phyloP scores from a whole-genome alignment of 306 rosid species.

The Lotus japonicus region DNA sequence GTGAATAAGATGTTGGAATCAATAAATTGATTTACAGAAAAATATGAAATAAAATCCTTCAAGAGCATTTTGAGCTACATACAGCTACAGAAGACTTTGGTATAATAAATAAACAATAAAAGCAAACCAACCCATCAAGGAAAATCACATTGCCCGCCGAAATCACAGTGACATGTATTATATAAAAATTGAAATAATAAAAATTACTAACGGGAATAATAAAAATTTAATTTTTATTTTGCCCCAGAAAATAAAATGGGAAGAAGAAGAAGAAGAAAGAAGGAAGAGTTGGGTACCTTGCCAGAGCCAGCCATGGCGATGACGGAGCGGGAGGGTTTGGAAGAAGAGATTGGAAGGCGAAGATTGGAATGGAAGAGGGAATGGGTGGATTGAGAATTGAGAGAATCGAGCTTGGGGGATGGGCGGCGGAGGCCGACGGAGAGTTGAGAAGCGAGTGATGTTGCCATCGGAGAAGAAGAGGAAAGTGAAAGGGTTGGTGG shows the following conservation, averaged over 20 bases:
- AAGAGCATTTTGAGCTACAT: not conserved
- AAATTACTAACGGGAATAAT: not conserved
- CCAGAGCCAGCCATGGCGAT: constrained; percentile 91
- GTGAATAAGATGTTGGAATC: not conserved
- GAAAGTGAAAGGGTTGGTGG: not conserved
- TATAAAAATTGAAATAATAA: not conserved
- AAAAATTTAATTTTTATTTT: not conserved
- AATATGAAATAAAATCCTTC: not conserved
- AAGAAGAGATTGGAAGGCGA: constrained; percentile 48
- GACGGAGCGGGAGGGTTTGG: constrained; percentile 57
- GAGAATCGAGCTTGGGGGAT: constrained; percentile 37
- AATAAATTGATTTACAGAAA: not conserved
- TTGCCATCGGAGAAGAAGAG: constrained; percentile 45
- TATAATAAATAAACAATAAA: not conserved
- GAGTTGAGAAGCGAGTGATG: constrained; percentile 77
- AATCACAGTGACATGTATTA: not conserved
- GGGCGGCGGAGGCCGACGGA: constrained; percentile 61
- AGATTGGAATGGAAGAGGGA: constrained; percentile 51
- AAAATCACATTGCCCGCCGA: constrained; percentile 3
- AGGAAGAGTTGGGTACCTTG: constrained; percentile 40
- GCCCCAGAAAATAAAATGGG: too few relatives aligned
- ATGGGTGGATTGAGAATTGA: constrained; percentile 33
- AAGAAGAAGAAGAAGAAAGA: too few relatives aligned
- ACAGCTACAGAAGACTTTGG: not conserved
- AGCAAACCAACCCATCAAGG: not conserved